These are phyloP conservation scores for Arabidopsis arenosa DNA, from an alignment of 345 rosid species.

Conservation along the genomic window DNA sequence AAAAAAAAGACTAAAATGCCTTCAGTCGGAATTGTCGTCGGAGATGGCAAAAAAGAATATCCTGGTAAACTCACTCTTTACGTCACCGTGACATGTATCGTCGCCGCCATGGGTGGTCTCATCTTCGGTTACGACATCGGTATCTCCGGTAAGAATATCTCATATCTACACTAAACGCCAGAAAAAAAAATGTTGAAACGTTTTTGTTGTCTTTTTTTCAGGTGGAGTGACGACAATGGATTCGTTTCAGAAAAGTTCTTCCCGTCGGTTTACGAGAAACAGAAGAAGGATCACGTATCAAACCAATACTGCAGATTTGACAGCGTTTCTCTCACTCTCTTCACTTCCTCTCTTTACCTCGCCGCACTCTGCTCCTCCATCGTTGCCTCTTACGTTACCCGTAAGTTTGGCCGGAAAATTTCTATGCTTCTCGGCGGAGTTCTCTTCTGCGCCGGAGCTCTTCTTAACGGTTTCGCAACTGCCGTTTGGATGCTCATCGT, in stretches of 20 bases:
- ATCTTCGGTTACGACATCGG: constrained; percentile 96
- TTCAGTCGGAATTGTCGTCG: constrained; percentile 51
- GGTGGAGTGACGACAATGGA: constrained; percentile 92
- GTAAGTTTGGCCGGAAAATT: constrained; percentile 66
- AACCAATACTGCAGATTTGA: constrained; percentile 80
- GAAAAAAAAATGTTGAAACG: neutral
- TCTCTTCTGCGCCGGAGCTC: constrained; percentile 76
- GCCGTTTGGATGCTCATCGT: constrained; percentile 83
- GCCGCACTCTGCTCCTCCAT: constrained; percentile 79
- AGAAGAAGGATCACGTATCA: constrained; percentile 36
- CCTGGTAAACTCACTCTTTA: constrained; percentile 77
- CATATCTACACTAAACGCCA: neutral
- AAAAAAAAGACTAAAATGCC: constrained; percentile 47
- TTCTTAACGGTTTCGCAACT: constrained; percentile 72
- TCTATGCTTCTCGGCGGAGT: constrained; percentile 91
- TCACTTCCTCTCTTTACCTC: constrained; percentile 86
- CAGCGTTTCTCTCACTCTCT: constrained; percentile 67
- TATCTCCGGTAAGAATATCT: constrained; percentile 58
- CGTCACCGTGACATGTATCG: constrained; percentile 74
- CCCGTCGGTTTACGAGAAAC: constrained; percentile 61
- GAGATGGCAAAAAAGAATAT: constrained; percentile 53
- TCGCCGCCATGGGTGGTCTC: constrained; percentile 95
- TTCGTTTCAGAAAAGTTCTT: constrained; percentile 69
- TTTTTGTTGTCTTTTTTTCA: constrained; percentile 13
- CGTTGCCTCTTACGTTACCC: constrained; percentile 71